Conservation (phyloP, 352 stramenopile species). For the Phytopythium vexans region DNA sequence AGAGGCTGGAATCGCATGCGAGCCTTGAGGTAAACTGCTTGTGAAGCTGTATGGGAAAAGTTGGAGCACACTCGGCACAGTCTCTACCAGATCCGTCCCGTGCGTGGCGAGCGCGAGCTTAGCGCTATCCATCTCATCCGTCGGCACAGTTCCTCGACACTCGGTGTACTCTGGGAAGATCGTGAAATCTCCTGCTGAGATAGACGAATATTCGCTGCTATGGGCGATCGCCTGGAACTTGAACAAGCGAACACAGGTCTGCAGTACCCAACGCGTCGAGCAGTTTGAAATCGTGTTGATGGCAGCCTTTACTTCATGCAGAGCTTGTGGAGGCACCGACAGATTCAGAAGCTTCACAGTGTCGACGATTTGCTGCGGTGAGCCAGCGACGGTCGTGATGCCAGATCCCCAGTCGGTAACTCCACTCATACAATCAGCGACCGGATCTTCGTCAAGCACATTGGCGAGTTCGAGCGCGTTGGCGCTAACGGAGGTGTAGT, state of each 20-base stretch:
- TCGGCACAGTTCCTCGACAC: constrained; percentile 12
- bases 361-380: background rate
- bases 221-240: constrained; percentile 3
- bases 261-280: constrained; percentile 16
- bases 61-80: constrained; percentile 14
- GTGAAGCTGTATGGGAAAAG: constrained; percentile 25
- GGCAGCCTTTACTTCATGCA: constrained; percentile 13
- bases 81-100: constrained; percentile 17
- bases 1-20: constrained; percentile 2
- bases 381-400: background rate
- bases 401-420: background rate
- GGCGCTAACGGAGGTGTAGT: constrained; percentile 4
- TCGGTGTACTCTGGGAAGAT: constrained; percentile 16
- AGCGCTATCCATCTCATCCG: constrained; percentile 6
- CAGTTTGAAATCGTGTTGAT: constrained; percentile 11
- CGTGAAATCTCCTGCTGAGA: constrained; percentile 15
- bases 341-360: background rate
- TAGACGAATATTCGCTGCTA: constrained; percentile 9
- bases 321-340: constrained; percentile 10
- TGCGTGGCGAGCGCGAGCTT: constrained; percentile 12
- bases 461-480: background rate
- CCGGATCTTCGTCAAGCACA: background rate
- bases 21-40: constrained; percentile 12
- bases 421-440: background rate
- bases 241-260: constrained; percentile 7